Evolutionary conservation across 768 basidiomycete genomes (phyloP).

Genomic region (Butyriboletus loyo): DNA sequence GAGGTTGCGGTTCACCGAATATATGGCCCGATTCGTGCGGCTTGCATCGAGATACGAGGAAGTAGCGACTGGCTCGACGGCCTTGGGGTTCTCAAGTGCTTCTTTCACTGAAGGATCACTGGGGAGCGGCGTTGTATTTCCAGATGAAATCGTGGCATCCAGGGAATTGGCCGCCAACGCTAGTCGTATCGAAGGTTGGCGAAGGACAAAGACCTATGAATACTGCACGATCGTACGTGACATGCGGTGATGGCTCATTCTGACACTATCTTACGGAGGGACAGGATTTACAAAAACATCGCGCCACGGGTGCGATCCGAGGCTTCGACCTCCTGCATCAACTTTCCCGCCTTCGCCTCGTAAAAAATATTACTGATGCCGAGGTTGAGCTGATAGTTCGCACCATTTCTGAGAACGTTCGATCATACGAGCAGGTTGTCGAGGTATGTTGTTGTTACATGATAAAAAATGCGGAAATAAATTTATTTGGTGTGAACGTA

Average conservation of each 20-base stretch:
- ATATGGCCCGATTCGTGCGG: constrained; percentile 81
- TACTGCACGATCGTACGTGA: constrained; percentile 62
- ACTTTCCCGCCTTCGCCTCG: constrained; percentile 72
- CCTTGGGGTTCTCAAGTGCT: constrained; percentile 66
- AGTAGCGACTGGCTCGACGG: constrained; percentile 64
- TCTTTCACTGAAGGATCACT: constrained; percentile 48
- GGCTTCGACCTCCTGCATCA: constrained; percentile 88
- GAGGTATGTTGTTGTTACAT: constrained; percentile 54
- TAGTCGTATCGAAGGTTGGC: constrained; percentile 91
- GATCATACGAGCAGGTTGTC: constrained; percentile 82
- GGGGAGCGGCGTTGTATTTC: constrained; percentile 80
- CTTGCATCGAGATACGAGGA: constrained; percentile 92
- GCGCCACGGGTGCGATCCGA: constrained; percentile 58
- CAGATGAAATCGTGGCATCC: constrained; percentile 61
- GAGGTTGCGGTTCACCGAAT: constrained; percentile 86
- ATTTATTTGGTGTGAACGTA: not conserved
- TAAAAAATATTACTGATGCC: constrained; percentile 63
- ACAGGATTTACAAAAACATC: constrained; percentile 66
- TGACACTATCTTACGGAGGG: constrained; percentile 11
- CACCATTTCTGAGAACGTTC: constrained; percentile 66
- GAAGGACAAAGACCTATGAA: constrained; percentile 76
- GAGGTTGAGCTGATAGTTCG: constrained; percentile 78
- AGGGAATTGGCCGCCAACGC: constrained; percentile 76
- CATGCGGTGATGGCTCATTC: not conserved
- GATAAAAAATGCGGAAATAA: too few relatives aligned